phyloP scores from a whole-genome alignment of 2,329 filamentous ascomycete genomes.

The Colletotrichum horii region DNA sequence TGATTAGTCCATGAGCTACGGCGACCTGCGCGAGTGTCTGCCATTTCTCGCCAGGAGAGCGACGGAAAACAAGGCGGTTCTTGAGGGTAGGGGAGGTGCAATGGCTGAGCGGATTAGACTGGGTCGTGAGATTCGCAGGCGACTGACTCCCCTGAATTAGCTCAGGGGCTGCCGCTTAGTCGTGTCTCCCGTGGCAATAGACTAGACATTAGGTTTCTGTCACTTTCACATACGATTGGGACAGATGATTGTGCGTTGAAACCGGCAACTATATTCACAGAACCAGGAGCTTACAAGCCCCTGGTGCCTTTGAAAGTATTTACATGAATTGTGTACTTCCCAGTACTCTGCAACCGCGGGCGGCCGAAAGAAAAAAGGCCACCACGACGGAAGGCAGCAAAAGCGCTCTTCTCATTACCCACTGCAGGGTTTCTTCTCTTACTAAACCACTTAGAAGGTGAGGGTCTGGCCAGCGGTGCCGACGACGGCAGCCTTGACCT shows the following conservation, averaged over 20 bases:
- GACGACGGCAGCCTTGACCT: constrained; percentile 48
- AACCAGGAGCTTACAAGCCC: not conserved
- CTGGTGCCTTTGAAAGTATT: constrained; percentile 12
- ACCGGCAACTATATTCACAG: not conserved
- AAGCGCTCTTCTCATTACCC: not conserved
- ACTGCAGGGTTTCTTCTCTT: not conserved
- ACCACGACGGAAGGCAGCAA: not conserved
- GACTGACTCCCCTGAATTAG: not conserved
- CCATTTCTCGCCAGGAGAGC: not conserved
- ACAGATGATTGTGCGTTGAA: not conserved
- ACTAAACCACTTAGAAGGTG: constrained; percentile 28
- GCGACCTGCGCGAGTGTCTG: not conserved
- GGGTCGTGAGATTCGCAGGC: not conserved
- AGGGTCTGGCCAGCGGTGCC: constrained; percentile 44
- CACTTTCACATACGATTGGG: not conserved
- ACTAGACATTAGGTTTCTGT: not conserved
- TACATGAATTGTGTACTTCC: constrained; percentile 14
- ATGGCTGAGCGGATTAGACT: not conserved
- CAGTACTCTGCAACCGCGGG: not conserved
- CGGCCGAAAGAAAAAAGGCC: not conserved
- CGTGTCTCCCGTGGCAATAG: not conserved
- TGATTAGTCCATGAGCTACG: not conserved
- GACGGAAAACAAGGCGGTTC: not conserved
- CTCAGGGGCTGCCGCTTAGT: not conserved
- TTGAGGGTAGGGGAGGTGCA: not conserved